Conservation (phyloP, 257 asterid species). For the Jaltomata sinuosa region DNA sequence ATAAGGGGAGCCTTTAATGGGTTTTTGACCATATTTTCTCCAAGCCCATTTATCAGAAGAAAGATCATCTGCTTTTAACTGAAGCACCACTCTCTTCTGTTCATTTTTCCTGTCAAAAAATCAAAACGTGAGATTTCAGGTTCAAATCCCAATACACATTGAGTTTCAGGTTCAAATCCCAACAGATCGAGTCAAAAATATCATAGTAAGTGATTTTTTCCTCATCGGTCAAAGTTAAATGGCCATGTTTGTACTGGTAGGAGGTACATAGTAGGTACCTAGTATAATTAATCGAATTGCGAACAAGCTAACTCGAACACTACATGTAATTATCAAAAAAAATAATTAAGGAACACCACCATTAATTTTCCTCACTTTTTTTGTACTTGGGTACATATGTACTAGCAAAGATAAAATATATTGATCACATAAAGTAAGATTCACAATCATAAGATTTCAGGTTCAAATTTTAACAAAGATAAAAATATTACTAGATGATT, state of each 20-base stretch:
- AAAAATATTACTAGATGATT: too few relatives aligned
- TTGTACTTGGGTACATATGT: too few relatives aligned
- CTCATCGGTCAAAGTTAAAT: too few relatives aligned
- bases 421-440: too few relatives aligned
- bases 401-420: too few relatives aligned
- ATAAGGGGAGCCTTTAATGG: constrained; percentile 89
- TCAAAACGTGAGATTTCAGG: neutral
- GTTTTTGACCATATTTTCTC: constrained; percentile 97
- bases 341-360: too few relatives aligned
- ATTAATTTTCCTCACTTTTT: too few relatives aligned
- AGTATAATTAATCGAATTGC: neutral
- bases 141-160: neutral
- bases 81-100: constrained; percentile 66
- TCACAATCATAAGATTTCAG: too few relatives aligned
- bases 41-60: constrained; percentile 93
- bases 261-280: too few relatives aligned
- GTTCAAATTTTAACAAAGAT: too few relatives aligned
- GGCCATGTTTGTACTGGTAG: too few relatives aligned
- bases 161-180: neutral
- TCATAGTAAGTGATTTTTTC: neutral
- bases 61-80: constrained; percentile 60
- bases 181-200: neutral
- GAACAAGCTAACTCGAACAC: neutral
- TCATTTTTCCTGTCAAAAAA: constrained; percentile 57
- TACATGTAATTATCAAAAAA: too few relatives aligned